Evolutionary conservation across 805 yeast genomes (phyloP).

Genomic region (Cyberlindnera euphorbiae): DNA sequence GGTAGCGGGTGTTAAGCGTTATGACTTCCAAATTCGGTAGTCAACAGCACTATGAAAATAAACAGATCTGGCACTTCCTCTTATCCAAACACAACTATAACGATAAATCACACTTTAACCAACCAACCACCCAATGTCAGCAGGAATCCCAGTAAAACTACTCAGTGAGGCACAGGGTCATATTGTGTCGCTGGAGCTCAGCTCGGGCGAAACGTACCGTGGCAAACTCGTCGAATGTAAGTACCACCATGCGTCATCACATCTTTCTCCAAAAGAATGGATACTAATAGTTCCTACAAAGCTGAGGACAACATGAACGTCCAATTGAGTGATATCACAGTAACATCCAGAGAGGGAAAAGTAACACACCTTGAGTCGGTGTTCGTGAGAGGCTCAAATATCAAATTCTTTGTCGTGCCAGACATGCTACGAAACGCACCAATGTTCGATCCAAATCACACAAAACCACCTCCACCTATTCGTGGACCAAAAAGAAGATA

Average conservation of each 20-base stretch:
- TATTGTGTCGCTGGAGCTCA: slow-evolving; percentile 72
- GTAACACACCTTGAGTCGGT: slow-evolving; percentile 77
- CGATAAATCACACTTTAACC: too few relatives aligned
- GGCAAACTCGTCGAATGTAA: slow-evolving; percentile 76
- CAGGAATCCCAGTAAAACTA: slow-evolving; percentile 80
- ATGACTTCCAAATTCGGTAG: too few relatives aligned
- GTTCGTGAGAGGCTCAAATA: slow-evolving; percentile 87
- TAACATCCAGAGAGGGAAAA: slow-evolving; percentile 72
- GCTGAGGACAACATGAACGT: slow-evolving; percentile 91
- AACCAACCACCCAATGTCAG: slow-evolving; percentile 20
- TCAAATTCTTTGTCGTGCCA: slow-evolving; percentile 80
- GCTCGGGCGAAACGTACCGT: slow-evolving; percentile 80
- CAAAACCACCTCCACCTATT: slow-evolving; percentile 68
- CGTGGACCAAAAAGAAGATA: slow-evolving; percentile 48
- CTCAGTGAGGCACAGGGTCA: slow-evolving; percentile 91
- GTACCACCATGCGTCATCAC: slow-evolving; percentile 2
- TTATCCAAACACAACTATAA: too few relatives aligned
- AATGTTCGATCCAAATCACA: slow-evolving; percentile 58
- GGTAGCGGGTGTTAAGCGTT: too few relatives aligned
- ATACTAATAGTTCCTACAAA: slow-evolving; percentile 13
- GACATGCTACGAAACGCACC: slow-evolving; percentile 89
- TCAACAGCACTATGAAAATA: too few relatives aligned
- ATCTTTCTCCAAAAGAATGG: not conserved
- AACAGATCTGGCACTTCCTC: too few relatives aligned
- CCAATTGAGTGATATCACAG: slow-evolving; percentile 74